Conservation (phyloP, 2,329 filamentous ascomycete species). For the Ophiostoma ulmi region DNA sequence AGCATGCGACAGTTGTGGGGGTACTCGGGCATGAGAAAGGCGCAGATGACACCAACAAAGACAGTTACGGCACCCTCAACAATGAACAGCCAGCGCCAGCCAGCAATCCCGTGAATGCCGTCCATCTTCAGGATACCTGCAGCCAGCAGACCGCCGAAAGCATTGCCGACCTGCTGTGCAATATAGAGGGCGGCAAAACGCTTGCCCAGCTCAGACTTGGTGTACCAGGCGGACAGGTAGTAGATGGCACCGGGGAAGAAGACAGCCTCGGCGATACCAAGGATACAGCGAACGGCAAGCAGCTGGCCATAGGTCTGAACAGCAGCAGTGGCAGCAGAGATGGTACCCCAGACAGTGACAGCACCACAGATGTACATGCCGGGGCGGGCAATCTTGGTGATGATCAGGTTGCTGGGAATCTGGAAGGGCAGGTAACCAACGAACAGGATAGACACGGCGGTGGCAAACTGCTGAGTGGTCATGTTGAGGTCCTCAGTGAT, state of each 20-base stretch:
- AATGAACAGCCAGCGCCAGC: slow-evolving; percentile 26
- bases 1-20: slow-evolving; percentile 39
- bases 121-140: slow-evolving; percentile 20
- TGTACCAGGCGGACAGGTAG: slow-evolving; percentile 36
- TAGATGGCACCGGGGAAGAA: slow-evolving; percentile 55
- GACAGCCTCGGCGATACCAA: slow-evolving; percentile 56
- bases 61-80: slow-evolving; percentile 24
- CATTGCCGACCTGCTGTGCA: slow-evolving; percentile 20
- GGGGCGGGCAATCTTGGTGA: slow-evolving; percentile 24
- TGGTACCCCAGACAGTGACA: slow-evolving; percentile 36
- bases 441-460: slow-evolving; percentile 56
- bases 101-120: neutral
- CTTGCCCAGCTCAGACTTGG: slow-evolving; percentile 21
- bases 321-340: slow-evolving; percentile 44
- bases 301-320: slow-evolving; percentile 32
- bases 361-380: slow-evolving; percentile 21
- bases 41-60: neutral
- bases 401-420: slow-evolving; percentile 52
- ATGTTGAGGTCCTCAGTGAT: slow-evolving; percentile 24
- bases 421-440: slow-evolving; percentile 59
- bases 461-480: slow-evolving; percentile 51
- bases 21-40: slow-evolving; percentile 30
- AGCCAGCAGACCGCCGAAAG: slow-evolving; percentile 23
- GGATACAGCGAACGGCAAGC: slow-evolving; percentile 53
- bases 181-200: slow-evolving; percentile 20